A percentile compares a stretch with the other conserved stretches of the same genome.
Evolutionary conservation across 176 grass and related monocot genomes (phyloP).

Genomic region (Musa troglodytarum): DNA sequence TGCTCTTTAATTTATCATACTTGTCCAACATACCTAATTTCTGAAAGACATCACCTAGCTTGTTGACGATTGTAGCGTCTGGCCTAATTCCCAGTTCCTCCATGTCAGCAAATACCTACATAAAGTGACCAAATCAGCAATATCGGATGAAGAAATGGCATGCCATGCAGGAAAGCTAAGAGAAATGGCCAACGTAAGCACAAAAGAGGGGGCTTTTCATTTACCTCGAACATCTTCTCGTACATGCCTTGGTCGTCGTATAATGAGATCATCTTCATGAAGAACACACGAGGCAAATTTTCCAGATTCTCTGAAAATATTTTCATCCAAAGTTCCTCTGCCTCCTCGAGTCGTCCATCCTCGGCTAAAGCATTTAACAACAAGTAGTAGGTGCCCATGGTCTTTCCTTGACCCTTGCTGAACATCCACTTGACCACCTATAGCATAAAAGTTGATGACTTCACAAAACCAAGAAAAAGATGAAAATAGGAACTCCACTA

Average conservation of each 20-base stretch:
- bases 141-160: not conserved
- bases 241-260: conserved; percentile 49
- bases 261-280: conserved; percentile 66
- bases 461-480: not conserved
- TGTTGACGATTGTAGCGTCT: conserved; percentile 65
- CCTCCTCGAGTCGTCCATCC: conserved; percentile 74
- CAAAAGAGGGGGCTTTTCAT: not conserved
- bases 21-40: conserved; percentile 85
- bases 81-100: conserved; percentile 83
- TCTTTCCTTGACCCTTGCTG: conserved; percentile 98
- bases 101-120: conserved; percentile 93
- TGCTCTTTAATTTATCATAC: conserved; percentile 69
- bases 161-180: not conserved
- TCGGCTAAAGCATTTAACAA: conserved; percentile 85
- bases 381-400: conserved; percentile 83
- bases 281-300: conserved; percentile 80
- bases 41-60: conserved; percentile 68
- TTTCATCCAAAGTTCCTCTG: conserved; percentile 76
- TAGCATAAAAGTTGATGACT: not conserved
- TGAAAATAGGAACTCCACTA: not conserved
- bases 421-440: conserved; percentile 99
- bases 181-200: not conserved
- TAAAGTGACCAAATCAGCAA: not conserved
- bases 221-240: conserved; percentile 96
- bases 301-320: conserved; percentile 70